Conservation (phyloP, 441 rosid genomes). For the Populus hybrid region DNA sequence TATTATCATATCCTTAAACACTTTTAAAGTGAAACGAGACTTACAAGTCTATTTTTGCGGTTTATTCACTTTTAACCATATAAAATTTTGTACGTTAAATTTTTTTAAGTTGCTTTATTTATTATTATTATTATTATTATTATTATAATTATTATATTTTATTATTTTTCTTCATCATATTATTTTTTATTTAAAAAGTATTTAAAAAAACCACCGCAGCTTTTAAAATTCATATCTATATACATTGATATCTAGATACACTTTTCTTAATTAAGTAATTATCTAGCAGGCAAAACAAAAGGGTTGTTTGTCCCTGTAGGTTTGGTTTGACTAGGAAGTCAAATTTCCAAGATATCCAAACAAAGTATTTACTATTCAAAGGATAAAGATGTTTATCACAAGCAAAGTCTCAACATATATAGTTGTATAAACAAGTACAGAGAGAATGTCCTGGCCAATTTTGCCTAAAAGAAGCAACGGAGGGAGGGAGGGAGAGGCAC, state of each 20-base stretch:
- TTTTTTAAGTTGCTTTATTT: too few relatives aligned
- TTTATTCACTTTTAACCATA: too few relatives aligned
- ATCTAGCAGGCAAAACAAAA: background rate
- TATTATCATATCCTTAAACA: accelerated
- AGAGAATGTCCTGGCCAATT: constrained; percentile 25
- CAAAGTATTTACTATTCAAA: background rate
- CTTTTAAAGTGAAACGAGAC: accelerated
- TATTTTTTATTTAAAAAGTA: too few relatives aligned
- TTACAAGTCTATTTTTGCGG: too few relatives aligned
- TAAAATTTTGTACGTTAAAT: too few relatives aligned
- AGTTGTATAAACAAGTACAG: background rate
- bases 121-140: too few relatives aligned
- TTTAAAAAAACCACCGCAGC: accelerated
- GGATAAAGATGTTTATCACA: background rate
- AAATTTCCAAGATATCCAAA: background rate
- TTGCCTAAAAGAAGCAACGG: constrained; percentile 23
- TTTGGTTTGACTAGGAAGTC: background rate
- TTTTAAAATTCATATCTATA: too few relatives aligned
- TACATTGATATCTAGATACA: too few relatives aligned
- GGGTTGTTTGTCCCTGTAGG: background rate
- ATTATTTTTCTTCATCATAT: too few relatives aligned
- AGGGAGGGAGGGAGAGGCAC: constrained; percentile 1
- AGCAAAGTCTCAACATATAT: background rate
- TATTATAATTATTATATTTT: too few relatives aligned
- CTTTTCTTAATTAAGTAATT: too few relatives aligned